Percentiles rank a stretch among this genome's conserved stretches.
Conservation (phyloP, 345 rosid genomes). For the Stellera chamaejasme region DNA sequence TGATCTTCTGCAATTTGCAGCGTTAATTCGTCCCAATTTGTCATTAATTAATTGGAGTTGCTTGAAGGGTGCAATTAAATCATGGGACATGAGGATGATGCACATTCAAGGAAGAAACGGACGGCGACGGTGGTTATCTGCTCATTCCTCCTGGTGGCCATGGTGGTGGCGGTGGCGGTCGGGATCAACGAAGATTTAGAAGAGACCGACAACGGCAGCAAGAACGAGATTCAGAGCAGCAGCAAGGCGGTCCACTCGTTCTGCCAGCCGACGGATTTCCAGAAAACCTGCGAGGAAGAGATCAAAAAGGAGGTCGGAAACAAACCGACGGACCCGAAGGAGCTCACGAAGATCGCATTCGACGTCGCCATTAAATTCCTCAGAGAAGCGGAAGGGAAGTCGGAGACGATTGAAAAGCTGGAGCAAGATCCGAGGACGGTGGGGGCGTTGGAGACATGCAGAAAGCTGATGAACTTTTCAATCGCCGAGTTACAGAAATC, state of each 20-base stretch:
- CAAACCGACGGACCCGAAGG: slow-evolving; percentile 38
- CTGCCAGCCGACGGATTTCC: slow-evolving; percentile 58
- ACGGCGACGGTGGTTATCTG: slow-evolving; percentile 28
- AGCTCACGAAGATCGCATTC: slow-evolving; percentile 44
- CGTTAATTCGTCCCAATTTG: too few relatives aligned
- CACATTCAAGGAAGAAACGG: slow-evolving; percentile 30
- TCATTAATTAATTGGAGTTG: too few relatives aligned
- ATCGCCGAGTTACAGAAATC: slow-evolving; percentile 41
- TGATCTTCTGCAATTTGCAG: too few relatives aligned
- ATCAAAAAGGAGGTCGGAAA: slow-evolving; percentile 28
- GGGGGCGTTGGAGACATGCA: slow-evolving; percentile 48
- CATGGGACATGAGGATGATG: too few relatives aligned
- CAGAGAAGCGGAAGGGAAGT: slow-evolving; percentile 35
- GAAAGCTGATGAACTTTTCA: slow-evolving; percentile 49
- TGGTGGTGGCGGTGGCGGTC: slow-evolving; percentile 45
- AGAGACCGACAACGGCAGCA: background rate
- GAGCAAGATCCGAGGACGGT: slow-evolving; percentile 45
- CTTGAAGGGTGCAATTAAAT: too few relatives aligned
- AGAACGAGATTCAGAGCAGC: slow-evolving; percentile 22
- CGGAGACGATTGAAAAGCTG: slow-evolving; percentile 28
- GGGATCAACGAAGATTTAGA: slow-evolving; percentile 16
- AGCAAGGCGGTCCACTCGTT: slow-evolving; percentile 50
- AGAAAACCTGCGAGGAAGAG: slow-evolving; percentile 37
- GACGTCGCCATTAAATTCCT: slow-evolving; percentile 31
- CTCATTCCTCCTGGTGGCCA: slow-evolving; percentile 38